Percentiles rank a stretch among this genome's conserved stretches.
phyloP scores from a whole-genome alignment of 176 grass and related monocot species.

The Carex pumila region DNA sequence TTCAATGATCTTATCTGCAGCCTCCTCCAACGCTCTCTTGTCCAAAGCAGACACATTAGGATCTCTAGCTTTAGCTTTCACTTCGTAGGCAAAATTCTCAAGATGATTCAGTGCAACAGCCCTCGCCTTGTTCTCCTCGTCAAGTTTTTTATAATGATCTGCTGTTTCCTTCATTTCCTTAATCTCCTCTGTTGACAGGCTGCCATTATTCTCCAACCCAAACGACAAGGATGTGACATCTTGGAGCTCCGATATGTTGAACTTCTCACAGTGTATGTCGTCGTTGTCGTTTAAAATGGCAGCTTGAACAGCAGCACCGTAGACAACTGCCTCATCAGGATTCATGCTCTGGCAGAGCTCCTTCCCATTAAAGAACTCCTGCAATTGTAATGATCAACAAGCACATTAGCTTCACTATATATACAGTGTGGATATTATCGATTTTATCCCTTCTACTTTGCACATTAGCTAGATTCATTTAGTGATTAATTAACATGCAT shows the following conservation, averaged over 20 bases:
- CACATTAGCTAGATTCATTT: not conserved
- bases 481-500: not conserved
- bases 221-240: not conserved
- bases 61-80: conserved; percentile 3
- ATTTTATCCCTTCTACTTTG: too few species aligned
- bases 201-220: not conserved
- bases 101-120: conserved; percentile 11
- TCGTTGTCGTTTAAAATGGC: conserved; percentile 1
- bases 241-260: not conserved
- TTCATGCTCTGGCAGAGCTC: not conserved
- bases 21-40: not conserved
- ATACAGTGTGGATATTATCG: too few species aligned
- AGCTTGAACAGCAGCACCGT: not conserved
- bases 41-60: not conserved
- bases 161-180: not conserved
- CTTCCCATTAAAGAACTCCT: conserved; percentile 10
- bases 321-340: not conserved
- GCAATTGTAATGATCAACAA: not conserved
- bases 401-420: not conserved
- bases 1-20: not conserved
- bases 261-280: not conserved
- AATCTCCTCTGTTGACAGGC: not conserved
- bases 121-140: conserved; percentile 2
- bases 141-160: not conserved
- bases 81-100: conserved; percentile 4